These are phyloP conservation scores for Nidularia sp. DNA, from an alignment of 768 basidiomycete species.

Conservation along the genomic window DNA sequence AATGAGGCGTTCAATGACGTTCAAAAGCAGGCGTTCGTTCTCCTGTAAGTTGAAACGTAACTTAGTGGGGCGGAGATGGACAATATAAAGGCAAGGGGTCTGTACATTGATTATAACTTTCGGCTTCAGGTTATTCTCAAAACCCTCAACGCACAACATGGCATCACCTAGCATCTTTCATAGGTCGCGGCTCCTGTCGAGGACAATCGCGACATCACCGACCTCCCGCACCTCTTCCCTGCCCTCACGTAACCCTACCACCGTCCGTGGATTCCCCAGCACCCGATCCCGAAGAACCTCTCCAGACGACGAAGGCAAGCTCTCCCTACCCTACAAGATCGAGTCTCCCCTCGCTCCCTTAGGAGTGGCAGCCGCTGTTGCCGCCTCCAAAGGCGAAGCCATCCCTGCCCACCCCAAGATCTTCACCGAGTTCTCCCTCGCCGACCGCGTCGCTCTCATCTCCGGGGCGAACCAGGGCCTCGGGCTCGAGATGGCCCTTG, in stretches of 20 bases:
- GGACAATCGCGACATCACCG: background rate
- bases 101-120: too few species aligned
- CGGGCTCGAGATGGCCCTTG: constrained; percentile 39
- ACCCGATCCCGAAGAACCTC: background rate
- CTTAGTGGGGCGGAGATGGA: too few species aligned
- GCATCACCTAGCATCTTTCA: too few species aligned
- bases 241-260: background rate
- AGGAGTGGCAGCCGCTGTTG: constrained; percentile 17
- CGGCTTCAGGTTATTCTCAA: too few species aligned
- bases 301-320: background rate
- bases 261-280: background rate
- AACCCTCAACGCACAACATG: too few species aligned
- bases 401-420: constrained; percentile 26
- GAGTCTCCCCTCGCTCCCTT: constrained; percentile 6
- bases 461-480: constrained; percentile 56
- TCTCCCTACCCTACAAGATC: constrained; percentile 4
- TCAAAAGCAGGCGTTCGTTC: too few species aligned
- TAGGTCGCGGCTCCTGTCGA: too few species aligned
- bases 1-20: too few species aligned
- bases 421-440: constrained; percentile 40
- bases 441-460: constrained; percentile 42
- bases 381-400: constrained; percentile 9
- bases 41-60: too few species aligned
- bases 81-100: too few species aligned
- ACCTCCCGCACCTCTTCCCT: background rate